These are phyloP conservation scores for Trichophyton simii DNA, from an alignment of 2,329 filamentous ascomycete genomes.

Conservation along the genomic window DNA sequence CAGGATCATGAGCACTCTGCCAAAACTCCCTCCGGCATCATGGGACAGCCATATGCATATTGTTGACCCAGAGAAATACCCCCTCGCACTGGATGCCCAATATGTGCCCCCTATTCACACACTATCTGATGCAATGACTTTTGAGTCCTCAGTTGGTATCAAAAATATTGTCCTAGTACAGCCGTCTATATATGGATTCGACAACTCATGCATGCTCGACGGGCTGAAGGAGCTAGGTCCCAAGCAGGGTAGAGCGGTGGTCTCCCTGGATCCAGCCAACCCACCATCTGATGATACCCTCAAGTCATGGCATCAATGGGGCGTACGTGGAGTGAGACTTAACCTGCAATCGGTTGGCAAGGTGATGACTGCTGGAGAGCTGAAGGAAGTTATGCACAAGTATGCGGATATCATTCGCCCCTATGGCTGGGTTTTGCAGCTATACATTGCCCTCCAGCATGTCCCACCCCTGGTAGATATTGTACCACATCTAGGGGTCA, in stretches of 20 bases:
- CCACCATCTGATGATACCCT: constrained; percentile 32
- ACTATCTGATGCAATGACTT: constrained; percentile 39
- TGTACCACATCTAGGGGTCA: constrained; percentile 38
- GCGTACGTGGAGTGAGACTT: constrained; percentile 47
- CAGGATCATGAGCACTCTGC: not conserved
- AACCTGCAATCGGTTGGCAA: constrained; percentile 46
- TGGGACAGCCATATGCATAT: constrained; percentile 57
- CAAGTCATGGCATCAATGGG: constrained; percentile 42
- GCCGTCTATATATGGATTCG: constrained; percentile 48
- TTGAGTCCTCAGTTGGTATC: constrained; percentile 39
- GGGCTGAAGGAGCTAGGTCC: constrained; percentile 41
- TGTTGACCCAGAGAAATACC: constrained; percentile 42
- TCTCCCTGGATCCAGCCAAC: constrained; percentile 41
- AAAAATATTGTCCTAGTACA: constrained; percentile 48
- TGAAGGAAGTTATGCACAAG: constrained; percentile 32
- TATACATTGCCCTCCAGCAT: constrained; percentile 44
- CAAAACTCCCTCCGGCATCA: constrained; percentile 25
- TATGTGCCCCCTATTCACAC: constrained; percentile 42
- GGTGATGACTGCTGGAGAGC: constrained; percentile 27
- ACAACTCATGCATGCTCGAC: constrained; percentile 48
- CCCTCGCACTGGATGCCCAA: constrained; percentile 36
- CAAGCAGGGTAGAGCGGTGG: constrained; percentile 41
- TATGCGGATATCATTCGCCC: constrained; percentile 42
- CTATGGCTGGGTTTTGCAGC: constrained; percentile 45
- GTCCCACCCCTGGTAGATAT: constrained; percentile 39